A percentile compares a stretch with the other conserved stretches of the same genome.
Evolutionary conservation across 345 rosid genomes (phyloP).

Genomic region (Conringia planisiliqua): DNA sequence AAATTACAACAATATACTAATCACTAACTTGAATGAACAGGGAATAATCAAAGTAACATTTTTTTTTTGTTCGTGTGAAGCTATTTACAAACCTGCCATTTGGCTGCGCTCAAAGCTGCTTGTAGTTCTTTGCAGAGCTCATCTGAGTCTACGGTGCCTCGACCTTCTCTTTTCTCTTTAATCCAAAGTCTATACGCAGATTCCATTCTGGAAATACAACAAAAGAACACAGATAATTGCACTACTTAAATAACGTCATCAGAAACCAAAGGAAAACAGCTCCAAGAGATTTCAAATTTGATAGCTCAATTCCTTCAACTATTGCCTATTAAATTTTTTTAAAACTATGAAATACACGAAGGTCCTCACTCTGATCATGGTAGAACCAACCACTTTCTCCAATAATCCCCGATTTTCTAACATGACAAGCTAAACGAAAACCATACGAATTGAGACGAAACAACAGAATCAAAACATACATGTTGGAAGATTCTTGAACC

Average conservation of each 20-base stretch:
- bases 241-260: no score
- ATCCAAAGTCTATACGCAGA: constrained; percentile 53
- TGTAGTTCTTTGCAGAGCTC: constrained; percentile 68
- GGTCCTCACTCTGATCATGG: background rate
- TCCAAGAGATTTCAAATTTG: background rate
- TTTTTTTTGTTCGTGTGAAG: background rate
- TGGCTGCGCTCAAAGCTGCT: constrained; percentile 78
- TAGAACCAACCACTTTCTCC: no score
- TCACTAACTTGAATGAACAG: background rate
- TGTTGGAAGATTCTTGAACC: constrained; percentile 85
- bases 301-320: constrained; percentile 2
- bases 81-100: constrained; percentile 72
- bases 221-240: no score
- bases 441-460: background rate
- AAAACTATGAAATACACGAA: background rate
- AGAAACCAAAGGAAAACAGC: background rate
- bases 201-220: constrained; percentile 95
- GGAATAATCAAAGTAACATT: background rate
- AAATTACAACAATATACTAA: background rate
- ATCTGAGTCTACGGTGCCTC: constrained; percentile 35
- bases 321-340: no score
- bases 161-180: constrained; percentile 51
- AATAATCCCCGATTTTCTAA: background rate
- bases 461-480: constrained; percentile 41
- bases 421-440: background rate